A percentile compares a stretch with the other conserved stretches of the same genome.
Conservation (phyloP, 2,329 filamentous ascomycete genomes). For the Pseudopyrenochaeta lycopersici region DNA sequence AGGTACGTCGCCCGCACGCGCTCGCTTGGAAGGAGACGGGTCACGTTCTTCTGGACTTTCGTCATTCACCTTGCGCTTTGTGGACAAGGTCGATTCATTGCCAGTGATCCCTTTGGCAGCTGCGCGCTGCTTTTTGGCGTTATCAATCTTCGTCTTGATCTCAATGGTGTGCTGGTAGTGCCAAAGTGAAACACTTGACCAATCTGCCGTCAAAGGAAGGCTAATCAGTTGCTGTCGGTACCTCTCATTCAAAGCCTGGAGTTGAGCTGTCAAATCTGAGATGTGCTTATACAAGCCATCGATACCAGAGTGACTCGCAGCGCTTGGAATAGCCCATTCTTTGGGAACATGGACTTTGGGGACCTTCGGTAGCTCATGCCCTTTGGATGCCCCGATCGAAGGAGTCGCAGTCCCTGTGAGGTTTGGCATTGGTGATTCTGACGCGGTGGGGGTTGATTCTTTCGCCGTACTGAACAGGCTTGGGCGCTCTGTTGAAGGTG, state of each 20-base stretch:
- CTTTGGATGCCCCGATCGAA: conserved; percentile 5
- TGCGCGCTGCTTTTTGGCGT: conserved; percentile 40
- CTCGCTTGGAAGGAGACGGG: conserved; percentile 35
- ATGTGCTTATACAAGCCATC: conserved; percentile 26
- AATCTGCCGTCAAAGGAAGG: conserved; percentile 37
- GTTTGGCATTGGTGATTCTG: conserved; percentile 20
- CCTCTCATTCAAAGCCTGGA: conserved; percentile 37
- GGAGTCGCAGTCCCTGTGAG: conserved; percentile 12
- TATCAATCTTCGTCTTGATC: conserved; percentile 40
- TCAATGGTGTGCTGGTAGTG: conserved; percentile 37
- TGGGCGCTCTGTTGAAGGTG: conserved; percentile 19
- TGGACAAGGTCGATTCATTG: conserved; percentile 42
- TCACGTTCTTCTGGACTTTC: conserved; percentile 20
- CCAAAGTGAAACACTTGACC: conserved; percentile 41
- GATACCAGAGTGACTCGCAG: conserved; percentile 10
- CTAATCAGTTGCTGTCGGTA: conserved; percentile 36
- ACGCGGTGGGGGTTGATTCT: conserved; percentile 16
- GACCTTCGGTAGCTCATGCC: conserved; percentile 29
- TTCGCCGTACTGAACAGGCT: conserved; percentile 25
- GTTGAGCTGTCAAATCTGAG: conserved; percentile 26
- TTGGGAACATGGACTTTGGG: conserved; percentile 36
- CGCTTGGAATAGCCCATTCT: conserved; percentile 29
- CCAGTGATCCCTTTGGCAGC: conserved; percentile 41
- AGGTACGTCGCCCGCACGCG: conserved; percentile 25
- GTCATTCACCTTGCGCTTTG: conserved; percentile 40